A percentile compares a stretch with the other conserved stretches of the same genome.
These are phyloP conservation scores for Nannochloris sp. DNA, from an alignment of 139 green algal species.

Conservation along the genomic window DNA sequence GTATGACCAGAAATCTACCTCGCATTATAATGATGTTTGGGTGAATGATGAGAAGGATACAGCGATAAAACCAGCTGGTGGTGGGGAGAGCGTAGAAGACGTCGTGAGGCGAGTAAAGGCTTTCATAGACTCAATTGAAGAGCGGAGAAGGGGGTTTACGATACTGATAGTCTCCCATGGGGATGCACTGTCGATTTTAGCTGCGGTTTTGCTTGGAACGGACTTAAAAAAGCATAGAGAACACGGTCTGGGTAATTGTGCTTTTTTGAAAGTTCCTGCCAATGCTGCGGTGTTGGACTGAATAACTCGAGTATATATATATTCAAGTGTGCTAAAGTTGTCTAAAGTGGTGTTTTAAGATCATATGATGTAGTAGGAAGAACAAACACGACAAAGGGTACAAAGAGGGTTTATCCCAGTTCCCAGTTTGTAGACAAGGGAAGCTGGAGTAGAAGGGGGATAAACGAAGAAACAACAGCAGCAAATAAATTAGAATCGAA, in stretches of 20 bases:
- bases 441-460: no score
- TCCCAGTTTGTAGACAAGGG: no score
- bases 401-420: no score
- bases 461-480: no score
- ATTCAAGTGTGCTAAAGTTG: no score
- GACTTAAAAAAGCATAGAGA: slow-evolving; percentile 32
- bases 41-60: slow-evolving; percentile 25
- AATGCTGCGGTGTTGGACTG: no score
- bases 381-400: no score
- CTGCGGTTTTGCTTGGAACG: slow-evolving; percentile 16
- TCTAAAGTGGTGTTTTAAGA: no score
- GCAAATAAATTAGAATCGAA: no score
- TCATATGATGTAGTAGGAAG: no score
- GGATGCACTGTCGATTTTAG: slow-evolving; percentile 51
- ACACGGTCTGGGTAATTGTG: slow-evolving; percentile 42
- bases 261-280: slow-evolving; percentile 18
- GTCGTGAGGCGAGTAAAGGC: slow-evolving; percentile 27
- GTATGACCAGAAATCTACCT: slow-evolving; percentile 30
- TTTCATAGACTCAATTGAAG: slow-evolving; percentile 33
- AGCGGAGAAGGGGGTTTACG: slow-evolving; percentile 1
- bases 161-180: slow-evolving; percentile 54
- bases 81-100: slow-evolving; percentile 47
- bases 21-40: slow-evolving; percentile 39
- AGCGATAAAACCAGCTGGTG: slow-evolving; percentile 4
- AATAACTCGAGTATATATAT: no score